Conservation (phyloP, 768 basidiomycete genomes). For the Cantharellus anzutake region DNA sequence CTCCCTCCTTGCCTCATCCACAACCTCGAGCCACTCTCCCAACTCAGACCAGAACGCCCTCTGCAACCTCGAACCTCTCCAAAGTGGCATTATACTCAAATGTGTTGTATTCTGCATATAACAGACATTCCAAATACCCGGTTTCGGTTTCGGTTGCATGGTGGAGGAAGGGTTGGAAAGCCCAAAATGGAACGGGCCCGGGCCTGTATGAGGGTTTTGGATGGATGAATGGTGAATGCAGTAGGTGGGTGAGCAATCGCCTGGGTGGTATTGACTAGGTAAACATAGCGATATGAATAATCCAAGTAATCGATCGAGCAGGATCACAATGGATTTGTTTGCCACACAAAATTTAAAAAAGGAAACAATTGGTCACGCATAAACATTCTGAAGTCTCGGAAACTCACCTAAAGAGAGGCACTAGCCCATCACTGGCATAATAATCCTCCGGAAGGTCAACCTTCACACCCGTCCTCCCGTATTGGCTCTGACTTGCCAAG, state of each 20-base stretch:
- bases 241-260: background rate
- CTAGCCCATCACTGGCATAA: background rate
- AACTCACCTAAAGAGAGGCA: background rate
- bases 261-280: background rate
- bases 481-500: too few relatives aligned
- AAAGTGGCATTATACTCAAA: constrained; percentile 23
- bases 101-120: constrained; percentile 19
- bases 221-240: background rate
- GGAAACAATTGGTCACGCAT: background rate
- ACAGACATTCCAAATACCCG: constrained; percentile 28
- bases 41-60: constrained; percentile 23
- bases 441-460: background rate
- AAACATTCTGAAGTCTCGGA: background rate
- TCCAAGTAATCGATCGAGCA: background rate
- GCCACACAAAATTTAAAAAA: background rate
- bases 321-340: background rate
- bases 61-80: constrained; percentile 20
- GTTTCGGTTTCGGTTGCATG: background rate
- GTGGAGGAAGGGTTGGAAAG: background rate
- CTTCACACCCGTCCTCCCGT: background rate
- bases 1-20: constrained; percentile 16
- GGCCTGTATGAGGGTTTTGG: background rate
- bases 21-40: constrained; percentile 20
- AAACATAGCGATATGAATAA: background rate
- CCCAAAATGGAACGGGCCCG: background rate